phyloP scores from a whole-genome alignment of 2,329 filamentous ascomycete species.

The Claviceps digitariae region DNA sequence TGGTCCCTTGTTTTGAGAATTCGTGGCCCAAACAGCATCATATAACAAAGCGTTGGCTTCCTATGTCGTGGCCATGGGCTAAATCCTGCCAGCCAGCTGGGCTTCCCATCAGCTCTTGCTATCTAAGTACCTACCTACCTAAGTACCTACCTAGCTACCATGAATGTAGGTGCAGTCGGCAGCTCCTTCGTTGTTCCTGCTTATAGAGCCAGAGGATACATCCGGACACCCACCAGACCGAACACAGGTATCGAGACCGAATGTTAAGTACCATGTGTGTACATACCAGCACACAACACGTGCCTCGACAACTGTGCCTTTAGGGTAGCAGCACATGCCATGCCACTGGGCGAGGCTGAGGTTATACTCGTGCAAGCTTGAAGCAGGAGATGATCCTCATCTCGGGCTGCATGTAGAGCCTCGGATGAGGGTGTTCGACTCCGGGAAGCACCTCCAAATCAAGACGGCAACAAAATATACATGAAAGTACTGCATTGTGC shows the following conservation, averaged over 20 bases:
- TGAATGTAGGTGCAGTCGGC: background rate
- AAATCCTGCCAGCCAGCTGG: too few species aligned
- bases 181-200: background rate
- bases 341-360: background rate
- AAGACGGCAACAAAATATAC: too few species aligned
- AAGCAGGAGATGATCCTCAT: background rate
- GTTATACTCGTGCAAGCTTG: background rate
- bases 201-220: background rate
- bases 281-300: background rate
- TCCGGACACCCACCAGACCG: background rate
- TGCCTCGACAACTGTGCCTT: background rate
- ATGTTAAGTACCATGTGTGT: background rate
- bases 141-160: background rate
- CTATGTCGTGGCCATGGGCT: background rate
- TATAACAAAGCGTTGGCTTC: background rate
- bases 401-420: too few species aligned
- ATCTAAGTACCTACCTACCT: too few species aligned
- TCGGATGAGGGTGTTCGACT: background rate
- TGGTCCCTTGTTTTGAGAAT: background rate
- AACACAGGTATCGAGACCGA: background rate
- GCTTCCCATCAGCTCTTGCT: background rate
- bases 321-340: background rate
- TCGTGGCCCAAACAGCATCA: background rate
- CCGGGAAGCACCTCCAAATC: background rate
- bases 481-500: background rate